phyloP scores from a whole-genome alignment of 352 stramenopile species.

The Globisporangium polare region DNA sequence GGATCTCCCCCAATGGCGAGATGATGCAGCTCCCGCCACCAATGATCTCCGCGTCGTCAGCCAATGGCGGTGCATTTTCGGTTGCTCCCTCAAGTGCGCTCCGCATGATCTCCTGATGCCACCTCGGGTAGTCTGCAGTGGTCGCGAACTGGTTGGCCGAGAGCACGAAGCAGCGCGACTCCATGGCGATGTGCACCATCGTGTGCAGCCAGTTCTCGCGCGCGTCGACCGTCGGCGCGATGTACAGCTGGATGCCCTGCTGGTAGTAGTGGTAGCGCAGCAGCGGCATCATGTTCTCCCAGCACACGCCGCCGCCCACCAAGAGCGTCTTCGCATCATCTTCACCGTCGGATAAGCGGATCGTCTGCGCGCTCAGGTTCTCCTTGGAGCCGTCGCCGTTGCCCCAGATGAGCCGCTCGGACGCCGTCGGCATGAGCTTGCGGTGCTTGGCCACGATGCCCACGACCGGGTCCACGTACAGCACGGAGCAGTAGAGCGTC shows the following conservation, averaged over 20 bases:
- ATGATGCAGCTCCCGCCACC: conserved; percentile 26
- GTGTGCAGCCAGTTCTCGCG: conserved; percentile 24
- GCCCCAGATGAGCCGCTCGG: conserved; percentile 25
- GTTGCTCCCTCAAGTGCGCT: background rate
- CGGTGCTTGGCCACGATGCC: conserved; percentile 23
- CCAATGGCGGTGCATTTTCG: background rate
- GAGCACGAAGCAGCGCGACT: conserved; percentile 28
- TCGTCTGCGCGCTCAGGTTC: conserved; percentile 19
- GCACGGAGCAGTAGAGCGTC: conserved; percentile 22
- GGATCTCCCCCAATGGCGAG: conserved; percentile 20
- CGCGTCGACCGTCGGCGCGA: conserved; percentile 21
- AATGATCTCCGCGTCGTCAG: conserved; percentile 22
- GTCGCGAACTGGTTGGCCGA: conserved; percentile 29
- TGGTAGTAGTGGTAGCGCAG: conserved; percentile 25
- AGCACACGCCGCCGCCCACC: conserved; percentile 22
- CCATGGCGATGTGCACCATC: conserved; percentile 24
- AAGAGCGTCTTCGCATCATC: background rate
- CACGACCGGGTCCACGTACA: conserved; percentile 21
- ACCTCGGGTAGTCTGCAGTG: conserved; percentile 16
- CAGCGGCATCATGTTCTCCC: conserved; percentile 30
- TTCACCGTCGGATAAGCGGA: conserved; percentile 7
- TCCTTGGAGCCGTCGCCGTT: conserved; percentile 19
- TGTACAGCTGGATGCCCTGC: conserved; percentile 24
- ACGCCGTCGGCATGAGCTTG: conserved; percentile 27
- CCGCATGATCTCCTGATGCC: conserved; percentile 17